Evolutionary conservation across 768 basidiomycete genomes (phyloP).

Genomic region (Vishniacozyma victoriae): DNA sequence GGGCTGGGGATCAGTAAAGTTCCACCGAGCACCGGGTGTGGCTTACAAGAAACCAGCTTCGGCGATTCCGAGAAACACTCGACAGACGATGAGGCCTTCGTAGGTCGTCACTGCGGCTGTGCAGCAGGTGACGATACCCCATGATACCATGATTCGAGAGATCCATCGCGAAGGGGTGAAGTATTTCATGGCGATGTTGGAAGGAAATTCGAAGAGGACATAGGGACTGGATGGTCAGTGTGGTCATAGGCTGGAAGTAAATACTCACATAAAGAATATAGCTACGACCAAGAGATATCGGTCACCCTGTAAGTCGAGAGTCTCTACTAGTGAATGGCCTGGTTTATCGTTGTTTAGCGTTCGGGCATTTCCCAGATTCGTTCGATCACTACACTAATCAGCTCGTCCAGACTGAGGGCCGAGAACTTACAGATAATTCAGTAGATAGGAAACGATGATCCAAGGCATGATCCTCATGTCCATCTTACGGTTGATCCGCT

Average conservation of each 20-base stretch:
- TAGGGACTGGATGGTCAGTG: conserved; percentile 18
- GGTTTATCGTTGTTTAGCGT: conserved; percentile 35
- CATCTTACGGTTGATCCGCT: no score
- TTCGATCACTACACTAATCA: conserved; percentile 9
- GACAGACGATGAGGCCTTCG: conserved; percentile 36
- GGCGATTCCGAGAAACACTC: conserved; percentile 43
- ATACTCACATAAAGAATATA: conserved; percentile 29
- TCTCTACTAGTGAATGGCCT: conserved; percentile 25
- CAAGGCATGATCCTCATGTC: conserved; percentile 26
- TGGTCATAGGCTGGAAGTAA: not conserved
- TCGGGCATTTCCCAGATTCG: conserved; percentile 28
- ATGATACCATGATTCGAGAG: conserved; percentile 28
- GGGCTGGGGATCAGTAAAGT: conserved; percentile 9
- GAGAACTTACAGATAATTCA: conserved; percentile 9
- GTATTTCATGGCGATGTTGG: conserved; percentile 25
- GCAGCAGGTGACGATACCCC: conserved; percentile 33
- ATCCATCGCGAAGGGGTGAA: conserved; percentile 28
- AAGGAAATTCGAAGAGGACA: conserved; percentile 31
- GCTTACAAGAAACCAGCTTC: no score
- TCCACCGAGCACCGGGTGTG: no score
- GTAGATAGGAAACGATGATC: conserved; percentile 15
- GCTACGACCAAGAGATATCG: conserved; percentile 28
- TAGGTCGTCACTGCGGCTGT: conserved; percentile 34
- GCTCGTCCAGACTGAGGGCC: not conserved
- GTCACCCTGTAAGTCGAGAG: conserved; percentile 20